Base-by-base conservation (phyloP, 805 yeast genomes). In the Kuraishia ogatae region DNA sequence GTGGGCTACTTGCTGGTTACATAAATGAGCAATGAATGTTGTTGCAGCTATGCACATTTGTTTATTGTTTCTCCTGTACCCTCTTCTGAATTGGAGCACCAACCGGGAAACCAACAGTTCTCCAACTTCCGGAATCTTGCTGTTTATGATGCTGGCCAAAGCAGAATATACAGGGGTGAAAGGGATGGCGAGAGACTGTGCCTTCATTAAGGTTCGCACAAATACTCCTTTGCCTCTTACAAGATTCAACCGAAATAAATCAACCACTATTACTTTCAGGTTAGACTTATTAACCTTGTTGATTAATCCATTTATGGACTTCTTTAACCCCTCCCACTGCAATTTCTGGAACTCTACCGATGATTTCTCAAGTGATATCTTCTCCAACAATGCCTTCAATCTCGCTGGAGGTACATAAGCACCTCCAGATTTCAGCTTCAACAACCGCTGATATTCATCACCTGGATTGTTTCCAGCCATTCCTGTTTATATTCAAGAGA, bases 111-210 rank as follows among this genome's bases (percentile, higher is more conserved):
- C 65, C 35, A 87, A 58, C 3, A 85, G 65, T 55, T 78, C 78
- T 1, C 96, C 96, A 19, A 89, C 69, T 39, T 79, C 79, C 0
- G 96, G 94, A 2, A 88, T 65, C 59, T 85, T 81, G 4, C 87
- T 77, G 66, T 87, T 86, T 11, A 90, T 53, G 0, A 85, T 75
- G 1, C 85, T 75, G 0, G 80, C 75, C 39, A 90, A 61, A 0
- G 87, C 71, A 0, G 91, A 82, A 60, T 79, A 84, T 0, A 78
- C 75, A 0, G 80, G 67, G 0, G 87, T 75, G 56, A 66, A 71
- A 0, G 71, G 59, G 19, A 26, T 28, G 15, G 82, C 72, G 7
- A 63, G 65, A 15, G 73, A 62, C 61, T 82, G 87, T 0, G 79
- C 75, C 51, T 76, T 75, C 77, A 87, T 80, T 1, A 88, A 53